Base-by-base conservation (phyloP, 2,329 filamentous ascomycete species). In the Penicillium decumbens region DNA sequence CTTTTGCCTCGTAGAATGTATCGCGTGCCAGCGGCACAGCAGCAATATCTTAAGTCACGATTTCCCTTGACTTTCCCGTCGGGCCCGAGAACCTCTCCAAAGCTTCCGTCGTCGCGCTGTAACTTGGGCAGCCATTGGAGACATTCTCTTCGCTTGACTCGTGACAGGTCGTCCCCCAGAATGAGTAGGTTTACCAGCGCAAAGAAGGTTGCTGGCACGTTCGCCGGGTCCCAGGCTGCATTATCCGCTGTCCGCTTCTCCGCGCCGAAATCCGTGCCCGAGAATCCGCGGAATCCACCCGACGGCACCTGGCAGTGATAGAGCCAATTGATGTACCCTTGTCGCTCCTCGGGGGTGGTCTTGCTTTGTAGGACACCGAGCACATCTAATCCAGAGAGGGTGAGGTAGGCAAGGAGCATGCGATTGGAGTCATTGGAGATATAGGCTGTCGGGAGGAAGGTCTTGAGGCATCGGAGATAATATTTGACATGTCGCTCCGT, bases 391-490 rank as follows among this genome's bases (percentile, higher is more conserved):
- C 89, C 89, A 6, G 89, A 86, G 62, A 97, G 75, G 58, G 87
- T 91, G 76, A 98, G 95, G 75, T 86, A 95, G 58, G 84, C 90
- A 47, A 97, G 82, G 4, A 87, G 87, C 76, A 97, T 87, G 62
- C 93, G 90, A 63, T 86, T 92, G 59, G 89, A 89, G 74, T 98
- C 93, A 68, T 87, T 93, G 67, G 84, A 79, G 13, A 88, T 95
- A 75, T 97, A 98, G 55, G 82, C 79, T 40, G 84, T 80, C 0
- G 93, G 93, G 6, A 98, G 83, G 54, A 86, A 80, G 23, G 85
- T 86, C 67, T 86, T 87, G 57, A 93, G 80, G 68, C 92, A 96
- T 66, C 91, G 85, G 58, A 90, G 82, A 85, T 91, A 98, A 79
- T 96, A 98, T 66, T 87, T 89, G 66, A 93, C 77, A 69, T 98